Evolutionary conservation across 495 filamentous ascomycete genomes (phyloP).

Genomic region (Penicillium fimorum): DNA sequence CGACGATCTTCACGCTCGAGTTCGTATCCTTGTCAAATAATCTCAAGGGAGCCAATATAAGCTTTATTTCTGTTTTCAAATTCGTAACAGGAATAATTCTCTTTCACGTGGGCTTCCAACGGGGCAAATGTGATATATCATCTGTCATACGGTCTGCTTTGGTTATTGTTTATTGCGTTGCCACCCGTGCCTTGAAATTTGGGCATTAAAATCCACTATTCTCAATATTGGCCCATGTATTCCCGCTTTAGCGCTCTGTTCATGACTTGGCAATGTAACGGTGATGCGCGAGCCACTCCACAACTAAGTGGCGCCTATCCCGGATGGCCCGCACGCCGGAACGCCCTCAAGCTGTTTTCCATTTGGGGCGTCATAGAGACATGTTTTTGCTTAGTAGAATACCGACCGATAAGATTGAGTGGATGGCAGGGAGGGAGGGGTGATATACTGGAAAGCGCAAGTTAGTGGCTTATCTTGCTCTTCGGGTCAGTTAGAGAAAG

Average conservation of each 20-base stretch:
- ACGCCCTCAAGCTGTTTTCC: not conserved
- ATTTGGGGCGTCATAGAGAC: too few species aligned
- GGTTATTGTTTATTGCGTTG: too few species aligned
- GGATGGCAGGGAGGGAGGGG: not conserved
- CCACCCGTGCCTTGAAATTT: not conserved
- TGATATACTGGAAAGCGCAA: not conserved
- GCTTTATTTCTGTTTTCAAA: not conserved
- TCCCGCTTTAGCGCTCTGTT: not conserved
- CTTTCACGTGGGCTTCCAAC: conserved; percentile 3
- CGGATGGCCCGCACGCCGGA: too few species aligned
- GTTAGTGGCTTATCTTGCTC: not conserved
- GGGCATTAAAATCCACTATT: not conserved
- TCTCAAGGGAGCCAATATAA: not conserved
- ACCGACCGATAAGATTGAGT: too few species aligned
- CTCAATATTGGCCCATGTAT: not conserved
- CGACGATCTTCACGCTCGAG: not conserved
- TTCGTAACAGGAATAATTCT: not conserved
- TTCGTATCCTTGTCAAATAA: not conserved
- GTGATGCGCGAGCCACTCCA: not conserved
- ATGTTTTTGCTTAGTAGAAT: too few species aligned
- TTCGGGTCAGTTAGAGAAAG: not conserved
- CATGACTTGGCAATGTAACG: not conserved
- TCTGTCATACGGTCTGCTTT: not conserved
- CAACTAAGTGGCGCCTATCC: not conserved
- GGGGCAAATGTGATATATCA: not conserved